Percentiles rank a stretch among this genome's conserved stretches.
phyloP scores from a whole-genome alignment of 2,329 filamentous ascomycete species.

The Pestalotiopsis sp. region DNA sequence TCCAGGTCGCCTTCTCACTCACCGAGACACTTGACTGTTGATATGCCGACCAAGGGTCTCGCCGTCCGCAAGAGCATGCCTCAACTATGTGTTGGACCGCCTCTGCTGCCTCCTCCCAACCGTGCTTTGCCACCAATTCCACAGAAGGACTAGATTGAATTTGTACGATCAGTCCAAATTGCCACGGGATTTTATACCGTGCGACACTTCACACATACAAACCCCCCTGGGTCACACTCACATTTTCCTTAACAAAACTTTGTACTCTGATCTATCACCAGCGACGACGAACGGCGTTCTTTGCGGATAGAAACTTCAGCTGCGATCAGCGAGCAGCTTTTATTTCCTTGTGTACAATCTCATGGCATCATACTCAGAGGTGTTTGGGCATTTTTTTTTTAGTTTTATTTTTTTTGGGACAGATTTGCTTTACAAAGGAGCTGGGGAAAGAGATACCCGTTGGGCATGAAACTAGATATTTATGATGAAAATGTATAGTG shows the following conservation, averaged over 20 bases:
- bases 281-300: conserved; percentile 1
- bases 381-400: not conserved
- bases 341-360: not conserved
- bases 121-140: conserved; percentile 21
- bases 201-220: not conserved
- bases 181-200: not conserved
- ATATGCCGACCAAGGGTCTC: conserved; percentile 11
- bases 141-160: conserved; percentile 12
- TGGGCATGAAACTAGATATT: not conserved
- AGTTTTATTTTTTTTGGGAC: not conserved
- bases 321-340: not conserved
- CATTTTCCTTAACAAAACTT: not conserved
- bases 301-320: conserved; percentile 2
- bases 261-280: not conserved
- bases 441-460: conserved; percentile 8
- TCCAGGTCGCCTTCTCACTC: conserved; percentile 5
- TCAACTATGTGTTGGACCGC: conserved; percentile 18
- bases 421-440: not conserved
- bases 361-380: not conserved
- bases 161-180: not conserved
- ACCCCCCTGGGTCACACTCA: not conserved
- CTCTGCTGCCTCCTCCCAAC: conserved; percentile 17
- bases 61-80: conserved; percentile 19
- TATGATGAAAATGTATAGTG: conserved; percentile 9
- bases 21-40: conserved; percentile 2